A percentile compares a stretch with the other conserved stretches of the same genome.
Conservation (phyloP, 164 flowering plant species). For the Houttuynia cordata region DNA sequence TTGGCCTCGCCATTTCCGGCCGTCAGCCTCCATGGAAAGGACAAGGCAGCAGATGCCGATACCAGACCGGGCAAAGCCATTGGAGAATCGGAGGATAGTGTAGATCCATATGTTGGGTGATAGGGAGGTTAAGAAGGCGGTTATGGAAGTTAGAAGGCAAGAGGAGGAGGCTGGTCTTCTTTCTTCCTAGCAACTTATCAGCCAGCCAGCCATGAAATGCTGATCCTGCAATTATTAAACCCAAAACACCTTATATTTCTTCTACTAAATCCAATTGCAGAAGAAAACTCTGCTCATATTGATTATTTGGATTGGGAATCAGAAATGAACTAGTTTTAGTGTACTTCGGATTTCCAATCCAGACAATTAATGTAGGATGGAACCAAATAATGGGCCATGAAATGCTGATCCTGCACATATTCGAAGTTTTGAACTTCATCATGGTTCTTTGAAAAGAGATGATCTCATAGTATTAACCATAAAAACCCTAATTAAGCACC, state of each 20-base stretch:
- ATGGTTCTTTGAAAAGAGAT: too few species aligned
- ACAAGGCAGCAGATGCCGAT: constrained; percentile 53
- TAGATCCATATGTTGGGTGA: constrained; percentile 50
- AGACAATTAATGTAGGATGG: too few species aligned
- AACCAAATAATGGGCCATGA: too few species aligned
- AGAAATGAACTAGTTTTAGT: too few species aligned
- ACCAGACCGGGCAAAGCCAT: constrained; percentile 47
- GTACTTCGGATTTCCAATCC: too few species aligned
- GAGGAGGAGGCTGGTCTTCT: constrained; percentile 33
- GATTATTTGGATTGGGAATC: too few species aligned
- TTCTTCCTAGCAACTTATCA: constrained; percentile 43
- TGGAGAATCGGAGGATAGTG: constrained; percentile 40
- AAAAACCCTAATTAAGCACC: background rate
- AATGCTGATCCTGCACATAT: too few species aligned
- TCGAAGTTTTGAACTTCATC: too few species aligned
- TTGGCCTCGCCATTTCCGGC: constrained; percentile 55
- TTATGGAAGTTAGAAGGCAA: constrained; percentile 35
- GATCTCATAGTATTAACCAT: too few species aligned
- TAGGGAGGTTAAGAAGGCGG: constrained; percentile 40
- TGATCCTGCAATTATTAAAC: constrained; percentile 29
- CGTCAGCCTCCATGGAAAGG: constrained; percentile 52
- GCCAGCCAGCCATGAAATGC: constrained; percentile 41
- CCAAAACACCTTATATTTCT: background rate
- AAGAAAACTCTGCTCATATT: too few species aligned
- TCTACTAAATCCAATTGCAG: too few species aligned